These are phyloP conservation scores for Endotrypanum monterogeii DNA, from an alignment of 208 protist genomes.

Conservation along the genomic window DNA sequence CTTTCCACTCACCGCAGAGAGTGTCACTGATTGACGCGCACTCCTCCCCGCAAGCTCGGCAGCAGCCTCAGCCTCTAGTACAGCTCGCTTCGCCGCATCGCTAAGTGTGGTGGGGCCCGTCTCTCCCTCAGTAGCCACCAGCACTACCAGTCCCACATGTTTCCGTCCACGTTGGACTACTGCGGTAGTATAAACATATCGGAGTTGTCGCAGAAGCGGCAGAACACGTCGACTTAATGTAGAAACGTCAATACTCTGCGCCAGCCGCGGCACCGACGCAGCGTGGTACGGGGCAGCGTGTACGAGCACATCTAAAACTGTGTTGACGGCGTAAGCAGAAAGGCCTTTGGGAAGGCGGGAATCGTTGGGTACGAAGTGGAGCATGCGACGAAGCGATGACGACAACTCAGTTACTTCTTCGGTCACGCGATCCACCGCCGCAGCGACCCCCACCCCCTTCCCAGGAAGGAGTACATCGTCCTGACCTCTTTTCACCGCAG, in stretches of 20 bases:
- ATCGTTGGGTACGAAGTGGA: conserved; percentile 9
- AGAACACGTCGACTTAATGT: conserved; percentile 56
- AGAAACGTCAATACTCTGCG: conserved; percentile 37
- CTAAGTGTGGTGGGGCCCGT: conserved; percentile 17
- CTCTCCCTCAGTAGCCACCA: conserved; percentile 27
- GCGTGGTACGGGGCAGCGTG: conserved; percentile 47
- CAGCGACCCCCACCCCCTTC: neutral
- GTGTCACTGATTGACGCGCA: neutral
- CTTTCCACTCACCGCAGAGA: conserved; percentile 10
- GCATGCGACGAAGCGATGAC: neutral
- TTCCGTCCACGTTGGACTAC: conserved; percentile 26
- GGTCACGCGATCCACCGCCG: neutral
- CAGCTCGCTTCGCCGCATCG: conserved; percentile 32
- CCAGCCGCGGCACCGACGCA: conserved; percentile 45
- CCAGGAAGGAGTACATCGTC: neutral
- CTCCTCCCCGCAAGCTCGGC: neutral
- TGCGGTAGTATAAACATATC: conserved; percentile 56
- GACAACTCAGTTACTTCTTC: neutral
- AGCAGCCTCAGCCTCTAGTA: conserved; percentile 22
- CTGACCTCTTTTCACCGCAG: conserved; percentile 1
- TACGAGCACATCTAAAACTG: conserved; percentile 56
- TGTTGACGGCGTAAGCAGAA: conserved; percentile 54
- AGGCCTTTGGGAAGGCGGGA: conserved; percentile 50
- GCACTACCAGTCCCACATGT: conserved; percentile 69
- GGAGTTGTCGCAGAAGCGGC: conserved; percentile 50